phyloP scores from a whole-genome alignment of 2,329 filamentous ascomycete species.

The Penicillium paneum region DNA sequence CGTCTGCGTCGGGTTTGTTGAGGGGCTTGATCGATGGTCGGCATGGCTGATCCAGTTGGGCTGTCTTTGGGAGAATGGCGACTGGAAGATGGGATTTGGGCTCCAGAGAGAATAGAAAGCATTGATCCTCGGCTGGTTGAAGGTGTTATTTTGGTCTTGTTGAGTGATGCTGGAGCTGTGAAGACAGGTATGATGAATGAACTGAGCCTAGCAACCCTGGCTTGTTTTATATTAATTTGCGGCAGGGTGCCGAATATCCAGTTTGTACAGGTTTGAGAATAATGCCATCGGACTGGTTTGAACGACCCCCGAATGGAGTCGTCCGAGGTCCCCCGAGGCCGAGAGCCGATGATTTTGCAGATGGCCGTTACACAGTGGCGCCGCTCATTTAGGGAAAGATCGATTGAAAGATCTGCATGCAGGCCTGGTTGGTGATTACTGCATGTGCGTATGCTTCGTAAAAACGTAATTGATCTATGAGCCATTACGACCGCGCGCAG shows the following conservation, averaged over 20 bases:
- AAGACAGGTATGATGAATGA: neutral
- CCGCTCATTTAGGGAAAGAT: too few species aligned
- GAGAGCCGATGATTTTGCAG: neutral
- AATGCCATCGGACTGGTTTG: too few species aligned
- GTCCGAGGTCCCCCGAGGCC: neutral
- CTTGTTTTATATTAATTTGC: neutral
- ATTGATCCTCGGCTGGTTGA: neutral
- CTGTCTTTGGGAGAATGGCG: neutral
- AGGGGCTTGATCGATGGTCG: neutral
- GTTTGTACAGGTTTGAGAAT: too few species aligned
- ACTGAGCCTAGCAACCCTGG: neutral
- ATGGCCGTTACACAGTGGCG: neutral
- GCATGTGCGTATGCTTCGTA: too few species aligned
- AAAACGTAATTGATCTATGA: neutral
- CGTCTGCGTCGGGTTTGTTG: constrained; percentile 6
- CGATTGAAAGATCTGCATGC: too few species aligned
- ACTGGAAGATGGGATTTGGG: neutral
- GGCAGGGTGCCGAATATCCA: neutral
- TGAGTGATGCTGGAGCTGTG: neutral
- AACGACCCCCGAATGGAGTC: neutral
- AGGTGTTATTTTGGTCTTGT: neutral
- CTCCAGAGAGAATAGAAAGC: neutral
- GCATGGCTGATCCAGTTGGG: neutral
- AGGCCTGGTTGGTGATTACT: neutral
- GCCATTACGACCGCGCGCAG: neutral